These are phyloP conservation scores for Neonectria faginata DNA, from an alignment of 2,329 filamentous ascomycete genomes.

Conservation along the genomic window DNA sequence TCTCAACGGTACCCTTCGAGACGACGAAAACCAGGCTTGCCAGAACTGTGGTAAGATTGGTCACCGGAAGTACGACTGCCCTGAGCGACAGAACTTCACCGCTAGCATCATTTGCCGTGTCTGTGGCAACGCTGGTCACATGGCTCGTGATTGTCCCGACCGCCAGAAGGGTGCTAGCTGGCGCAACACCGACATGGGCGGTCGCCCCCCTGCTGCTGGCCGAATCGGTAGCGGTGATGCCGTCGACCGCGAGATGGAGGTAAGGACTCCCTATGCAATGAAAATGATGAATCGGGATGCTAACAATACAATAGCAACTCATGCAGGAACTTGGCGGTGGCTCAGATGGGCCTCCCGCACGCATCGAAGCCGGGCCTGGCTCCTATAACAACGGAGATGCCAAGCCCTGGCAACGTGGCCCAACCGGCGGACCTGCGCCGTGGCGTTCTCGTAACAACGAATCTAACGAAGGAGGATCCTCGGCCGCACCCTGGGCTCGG, in stretches of 20 bases:
- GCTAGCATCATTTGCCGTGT: slow-evolving; percentile 99
- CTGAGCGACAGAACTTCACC: slow-evolving; percentile 98
- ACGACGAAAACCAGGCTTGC: slow-evolving; percentile 99
- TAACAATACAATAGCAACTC: slow-evolving; percentile 76
- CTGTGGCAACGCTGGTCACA: slow-evolving; percentile 97
- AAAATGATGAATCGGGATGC: slow-evolving; percentile 40
- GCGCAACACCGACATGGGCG: slow-evolving; percentile 79
- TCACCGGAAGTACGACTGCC: slow-evolving; percentile 98
- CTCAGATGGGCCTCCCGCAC: slow-evolving; percentile 74
- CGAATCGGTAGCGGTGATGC: slow-evolving; percentile 82
- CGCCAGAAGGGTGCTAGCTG: slow-evolving; percentile 90
- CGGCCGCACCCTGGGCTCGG: slow-evolving; percentile 71
- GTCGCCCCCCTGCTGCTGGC: slow-evolving; percentile 65
- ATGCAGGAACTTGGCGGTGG: slow-evolving; percentile 93
- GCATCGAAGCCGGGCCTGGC: slow-evolving; percentile 87
- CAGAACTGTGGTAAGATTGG: slow-evolving; percentile 99
- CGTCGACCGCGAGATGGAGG: slow-evolving; percentile 94
- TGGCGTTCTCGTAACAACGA: slow-evolving; percentile 73
- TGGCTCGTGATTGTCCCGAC: slow-evolving; percentile 98
- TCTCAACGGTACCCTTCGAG: slow-evolving; percentile 97
- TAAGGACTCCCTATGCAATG: slow-evolving; percentile 57
- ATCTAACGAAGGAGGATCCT: slow-evolving; percentile 59
- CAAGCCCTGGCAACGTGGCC: slow-evolving; percentile 90
- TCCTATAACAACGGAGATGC: slow-evolving; percentile 67
- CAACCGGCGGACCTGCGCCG: slow-evolving; percentile 85